Percentiles rank a stretch among this genome's conserved stretches.
phyloP scores from a whole-genome alignment of 305 asterid genomes.

The Fraxinus ornus region DNA sequence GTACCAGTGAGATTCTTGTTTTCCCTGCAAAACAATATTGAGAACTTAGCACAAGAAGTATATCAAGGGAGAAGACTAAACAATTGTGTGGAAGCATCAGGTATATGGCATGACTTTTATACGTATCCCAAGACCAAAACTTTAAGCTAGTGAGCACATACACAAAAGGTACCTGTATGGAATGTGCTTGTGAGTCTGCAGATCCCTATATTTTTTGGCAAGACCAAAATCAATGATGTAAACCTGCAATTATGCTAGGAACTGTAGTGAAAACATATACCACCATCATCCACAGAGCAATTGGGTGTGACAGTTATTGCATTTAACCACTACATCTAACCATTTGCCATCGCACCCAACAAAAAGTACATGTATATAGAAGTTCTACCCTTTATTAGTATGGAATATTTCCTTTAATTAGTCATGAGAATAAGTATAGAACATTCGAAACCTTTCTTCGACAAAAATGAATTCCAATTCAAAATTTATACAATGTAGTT shows the following conservation, averaged over 20 bases:
- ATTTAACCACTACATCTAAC: neutral
- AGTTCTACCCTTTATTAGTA: neutral
- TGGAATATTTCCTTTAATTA: neutral
- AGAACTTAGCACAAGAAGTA: conserved; percentile 23
- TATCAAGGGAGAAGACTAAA: conserved; percentile 7
- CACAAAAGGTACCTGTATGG: conserved; percentile 47
- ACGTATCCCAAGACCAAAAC: neutral
- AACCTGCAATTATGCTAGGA: conserved; percentile 41
- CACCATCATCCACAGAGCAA: conserved; percentile 12
- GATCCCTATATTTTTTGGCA: conserved; percentile 64
- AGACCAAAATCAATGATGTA: conserved; percentile 63
- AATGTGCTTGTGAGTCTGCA: conserved; percentile 68
- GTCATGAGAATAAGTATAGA: neutral
- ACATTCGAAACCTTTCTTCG: neutral
- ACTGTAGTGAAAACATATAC: conserved; percentile 18
- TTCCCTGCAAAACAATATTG: conserved; percentile 55
- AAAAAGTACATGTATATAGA: neutral
- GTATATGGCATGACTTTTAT: neutral
- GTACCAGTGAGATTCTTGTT: conserved; percentile 96
- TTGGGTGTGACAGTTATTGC: neutral
- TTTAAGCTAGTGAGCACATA: conserved; percentile 1
- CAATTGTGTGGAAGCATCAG: neutral
- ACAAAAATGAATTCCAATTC: neutral
- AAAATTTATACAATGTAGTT: neutral
- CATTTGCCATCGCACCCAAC: neutral